Evolutionary conservation across 2,329 filamentous ascomycete genomes (phyloP).

Genomic region (Pseudofabraea citricarpa): DNA sequence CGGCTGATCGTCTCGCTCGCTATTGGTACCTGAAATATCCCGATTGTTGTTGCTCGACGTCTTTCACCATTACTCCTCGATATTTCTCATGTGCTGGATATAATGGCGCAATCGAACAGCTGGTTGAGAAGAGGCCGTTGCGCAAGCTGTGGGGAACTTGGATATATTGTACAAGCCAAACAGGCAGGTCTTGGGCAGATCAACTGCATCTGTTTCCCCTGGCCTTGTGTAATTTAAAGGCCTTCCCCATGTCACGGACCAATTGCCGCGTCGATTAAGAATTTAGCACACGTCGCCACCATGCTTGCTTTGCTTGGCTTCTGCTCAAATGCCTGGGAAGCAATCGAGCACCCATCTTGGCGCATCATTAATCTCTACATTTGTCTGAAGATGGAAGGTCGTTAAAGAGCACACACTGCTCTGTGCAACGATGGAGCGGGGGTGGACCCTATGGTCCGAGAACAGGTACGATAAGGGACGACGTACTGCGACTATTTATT

Average conservation of each 20-base stretch:
- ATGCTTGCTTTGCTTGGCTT: neutral
- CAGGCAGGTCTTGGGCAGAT: neutral
- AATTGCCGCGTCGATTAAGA: too few species aligned
- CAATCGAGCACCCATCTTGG: neutral
- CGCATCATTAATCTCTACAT: neutral
- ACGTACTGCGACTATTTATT: neutral
- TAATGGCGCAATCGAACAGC: too few species aligned
- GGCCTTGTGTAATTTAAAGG: neutral
- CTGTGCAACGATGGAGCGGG: neutral
- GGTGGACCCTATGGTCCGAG: neutral
- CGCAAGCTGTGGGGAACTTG: too few species aligned
- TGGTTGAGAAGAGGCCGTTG: too few species aligned
- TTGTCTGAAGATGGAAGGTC: conserved; percentile 1
- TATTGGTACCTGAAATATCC: too few species aligned
- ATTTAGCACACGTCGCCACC: too few species aligned
- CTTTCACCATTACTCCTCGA: too few species aligned
- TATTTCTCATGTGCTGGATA: too few species aligned
- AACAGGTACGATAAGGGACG: neutral
- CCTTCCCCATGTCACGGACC: neutral
- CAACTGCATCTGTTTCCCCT: neutral
- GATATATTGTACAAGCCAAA: too few species aligned
- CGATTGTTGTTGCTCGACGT: too few species aligned
- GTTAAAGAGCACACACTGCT: neutral
- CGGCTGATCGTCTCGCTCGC: too few species aligned
- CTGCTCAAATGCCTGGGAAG: neutral